Evolutionary conservation across 2,329 filamentous ascomycete genomes (phyloP), one percentile per base, ranked within the genome.

Genomic region (Claviceps quebecensis): DNA sequence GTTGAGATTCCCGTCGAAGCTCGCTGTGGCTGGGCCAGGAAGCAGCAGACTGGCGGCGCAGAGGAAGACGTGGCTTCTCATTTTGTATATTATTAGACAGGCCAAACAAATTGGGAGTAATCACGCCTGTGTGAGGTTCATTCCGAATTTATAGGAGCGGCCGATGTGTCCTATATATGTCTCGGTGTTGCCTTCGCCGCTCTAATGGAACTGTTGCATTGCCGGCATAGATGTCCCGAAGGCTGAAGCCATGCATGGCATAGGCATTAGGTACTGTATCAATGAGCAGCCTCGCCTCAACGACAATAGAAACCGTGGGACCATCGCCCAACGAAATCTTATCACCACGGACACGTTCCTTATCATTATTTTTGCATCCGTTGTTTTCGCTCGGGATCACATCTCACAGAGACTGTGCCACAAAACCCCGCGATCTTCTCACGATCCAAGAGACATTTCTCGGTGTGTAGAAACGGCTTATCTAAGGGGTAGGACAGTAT

Each of bases 1-100:
- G 67, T 86, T 86, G 54, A 86, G 62, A 61, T 86, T 86, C 4
- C 64, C 64, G 5, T 62, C 57, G 48, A 56, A 60, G 54, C 49
- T 53, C 34, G 52, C 55, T 7, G 5, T 14, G 5, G 53, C 50
- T 4, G 47, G 11, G 13, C 26, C 50, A 14, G 9, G 34, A 8
- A 44, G 41, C 29, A 52, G 49, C 16, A 51, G 49, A 45, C 47
- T 26, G 23, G 46, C 29, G 37, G 38, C 44, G 16, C n/a, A 37
- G 17, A 53, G 45, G 22, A 53, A 45, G 7, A 39, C 34, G 9
- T 29, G 17, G 26, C 45, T 40, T 43, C n/a, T 48, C 55, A 55
- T 55, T 40, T 23, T 47, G 46, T 8, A 8, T 4, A 11, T 4
- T 11, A 11, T 34, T 34, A 8, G 9, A 34, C 29, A 34, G 29